Conservation (phyloP, 805 yeast species). For the Jamesozyma rosinii region DNA sequence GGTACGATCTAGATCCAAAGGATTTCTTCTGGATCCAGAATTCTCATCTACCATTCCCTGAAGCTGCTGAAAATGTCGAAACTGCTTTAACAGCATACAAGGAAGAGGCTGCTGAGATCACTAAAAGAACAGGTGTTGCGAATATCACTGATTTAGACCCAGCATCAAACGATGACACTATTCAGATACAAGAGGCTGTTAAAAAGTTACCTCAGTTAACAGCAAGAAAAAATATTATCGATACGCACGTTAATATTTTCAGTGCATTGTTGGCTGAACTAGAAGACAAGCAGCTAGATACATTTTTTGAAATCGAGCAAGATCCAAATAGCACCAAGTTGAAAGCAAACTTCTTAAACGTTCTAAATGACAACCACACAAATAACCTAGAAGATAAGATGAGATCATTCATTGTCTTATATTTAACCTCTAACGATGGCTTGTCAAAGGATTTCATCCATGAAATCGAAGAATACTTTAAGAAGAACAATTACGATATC, state of each 20-base stretch:
- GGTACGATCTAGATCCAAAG: slow-evolving; percentile 81
- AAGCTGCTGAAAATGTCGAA: slow-evolving; percentile 96
- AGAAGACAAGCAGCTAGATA: slow-evolving; percentile 79
- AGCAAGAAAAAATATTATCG: slow-evolving; percentile 76
- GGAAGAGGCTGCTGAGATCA: slow-evolving; percentile 77
- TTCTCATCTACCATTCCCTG: slow-evolving; percentile 88
- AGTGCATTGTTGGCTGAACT: slow-evolving; percentile 74
- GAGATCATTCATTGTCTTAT: slow-evolving; percentile 78
- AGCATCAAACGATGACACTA: slow-evolving; percentile 42
- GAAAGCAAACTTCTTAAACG: slow-evolving; percentile 50
- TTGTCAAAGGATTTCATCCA: slow-evolving; percentile 38
- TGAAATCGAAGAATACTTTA: slow-evolving; percentile 57
- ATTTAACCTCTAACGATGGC: slow-evolving; percentile 40
- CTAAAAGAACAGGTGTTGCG: slow-evolving; percentile 60
- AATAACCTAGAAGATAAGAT: slow-evolving; percentile 73
- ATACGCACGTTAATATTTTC: slow-evolving; percentile 93
- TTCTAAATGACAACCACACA: slow-evolving; percentile 42
- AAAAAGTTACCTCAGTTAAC: slow-evolving; percentile 89
- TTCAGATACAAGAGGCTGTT: slow-evolving; percentile 74
- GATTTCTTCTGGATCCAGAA: slow-evolving; percentile 89
- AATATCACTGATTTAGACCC: slow-evolving; percentile 69
- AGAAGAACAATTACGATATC: slow-evolving; percentile 48
- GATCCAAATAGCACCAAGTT: slow-evolving; percentile 43
- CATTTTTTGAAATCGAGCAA: slow-evolving; percentile 91
- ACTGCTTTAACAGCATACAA: slow-evolving; percentile 71